A percentile compares a stretch with the other conserved stretches of the same genome.
These are phyloP conservation scores for Talaromyces sp. DNA, from an alignment of 2,329 filamentous ascomycete genomes.

Conservation along the genomic window DNA sequence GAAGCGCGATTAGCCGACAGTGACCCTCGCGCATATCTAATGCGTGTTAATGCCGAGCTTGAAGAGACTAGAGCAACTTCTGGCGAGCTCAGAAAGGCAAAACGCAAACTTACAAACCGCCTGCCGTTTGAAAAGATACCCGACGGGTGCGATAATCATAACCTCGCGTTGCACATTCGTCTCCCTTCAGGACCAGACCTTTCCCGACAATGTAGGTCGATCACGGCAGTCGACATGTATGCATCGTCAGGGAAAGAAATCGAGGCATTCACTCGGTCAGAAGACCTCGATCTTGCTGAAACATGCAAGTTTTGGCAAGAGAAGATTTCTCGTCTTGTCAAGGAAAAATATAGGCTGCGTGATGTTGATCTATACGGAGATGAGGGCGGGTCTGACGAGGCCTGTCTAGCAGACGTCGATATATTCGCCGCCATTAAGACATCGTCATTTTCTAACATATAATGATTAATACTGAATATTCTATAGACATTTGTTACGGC, in stretches of 20 bases:
- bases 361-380: constrained; percentile 5
- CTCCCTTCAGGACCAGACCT: background rate
- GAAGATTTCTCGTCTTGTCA: constrained; percentile 14
- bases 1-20: constrained; percentile 12
- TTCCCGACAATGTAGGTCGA: background rate
- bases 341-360: constrained; percentile 13
- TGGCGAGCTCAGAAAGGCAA: constrained; percentile 5
- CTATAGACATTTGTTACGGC: background rate
- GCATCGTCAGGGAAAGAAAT: background rate
- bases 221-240: constrained; percentile 1
- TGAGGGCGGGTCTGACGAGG: constrained; percentile 10
- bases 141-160: constrained; percentile 18
- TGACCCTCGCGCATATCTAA: constrained; percentile 27
- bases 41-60: constrained; percentile 16
- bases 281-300: background rate
- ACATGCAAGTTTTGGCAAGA: constrained; percentile 15
- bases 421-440: constrained; percentile 10
- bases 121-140: constrained; percentile 26
- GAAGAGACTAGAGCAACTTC: background rate
- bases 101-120: constrained; percentile 16
- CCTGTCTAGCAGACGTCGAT: constrained; percentile 11
- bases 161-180: constrained; percentile 13
- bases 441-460: background rate
- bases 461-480: background rate
- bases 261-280: background rate